These are phyloP conservation scores for Aspergillus nidulans DNA, from an alignment of 495 filamentous ascomycete species.

Conservation along the genomic window DNA sequence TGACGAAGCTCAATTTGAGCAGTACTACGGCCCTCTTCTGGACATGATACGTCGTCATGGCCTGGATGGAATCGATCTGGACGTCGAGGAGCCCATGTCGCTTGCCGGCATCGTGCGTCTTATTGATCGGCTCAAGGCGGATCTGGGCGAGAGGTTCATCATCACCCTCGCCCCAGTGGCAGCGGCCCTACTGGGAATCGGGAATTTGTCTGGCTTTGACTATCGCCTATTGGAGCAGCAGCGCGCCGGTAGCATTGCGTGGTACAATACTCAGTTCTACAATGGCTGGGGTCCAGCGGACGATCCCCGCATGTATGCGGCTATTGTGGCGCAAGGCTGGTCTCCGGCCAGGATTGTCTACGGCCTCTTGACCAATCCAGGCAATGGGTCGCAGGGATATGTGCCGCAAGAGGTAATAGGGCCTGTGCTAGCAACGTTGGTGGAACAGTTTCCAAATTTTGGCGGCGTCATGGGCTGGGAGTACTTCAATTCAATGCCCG, in stretches of 20 bases:
- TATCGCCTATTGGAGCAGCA: conserved; percentile 62
- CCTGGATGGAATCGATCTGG: conserved; percentile 73
- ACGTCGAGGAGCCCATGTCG: conserved; percentile 78
- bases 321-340: conserved; percentile 61
- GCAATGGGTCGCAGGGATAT: conserved; percentile 58
- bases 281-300: conserved; percentile 69
- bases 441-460: conserved; percentile 56
- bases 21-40: conserved; percentile 61
- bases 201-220: conserved; percentile 70
- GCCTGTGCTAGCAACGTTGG: conserved; percentile 38
- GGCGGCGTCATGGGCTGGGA: conserved; percentile 88
- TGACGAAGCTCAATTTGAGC: conserved; percentile 53
- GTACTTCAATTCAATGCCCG: conserved; percentile 69
- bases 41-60: conserved; percentile 51
- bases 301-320: conserved; percentile 56
- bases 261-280: conserved; percentile 87
- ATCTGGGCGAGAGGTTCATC: conserved; percentile 67
- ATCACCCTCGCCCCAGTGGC: conserved; percentile 80
- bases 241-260: conserved; percentile 61
- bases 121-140: conserved; percentile 64
- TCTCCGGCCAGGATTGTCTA: conserved; percentile 61
- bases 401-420: conserved; percentile 47
- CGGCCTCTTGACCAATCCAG: conserved; percentile 67
- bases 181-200: conserved; percentile 54
- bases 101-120: conserved; percentile 64